Base-by-base conservation (phyloP, 176 grass and related monocot genomes). In the Aegilops umbellulata region DNA sequence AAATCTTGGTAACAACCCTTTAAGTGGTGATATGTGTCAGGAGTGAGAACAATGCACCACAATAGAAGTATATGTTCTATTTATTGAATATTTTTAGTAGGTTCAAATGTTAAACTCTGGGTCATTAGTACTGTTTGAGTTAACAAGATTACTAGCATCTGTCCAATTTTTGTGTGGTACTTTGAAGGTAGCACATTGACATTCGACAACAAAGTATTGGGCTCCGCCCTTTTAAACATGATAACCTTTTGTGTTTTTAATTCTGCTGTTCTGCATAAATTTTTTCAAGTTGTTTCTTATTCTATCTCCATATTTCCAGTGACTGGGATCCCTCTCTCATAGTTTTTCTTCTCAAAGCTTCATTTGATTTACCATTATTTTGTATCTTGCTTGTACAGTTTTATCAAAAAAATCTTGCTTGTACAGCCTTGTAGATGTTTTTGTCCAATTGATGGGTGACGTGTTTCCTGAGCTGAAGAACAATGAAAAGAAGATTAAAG, bases 381-480 rank as follows among this genome's bases (percentile, higher is more conserved):
- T 76, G 49, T 76, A 80, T 70, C 38, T 69, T 60, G 27, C 60
- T 80, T 94, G 64, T 83, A 64, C 88, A 98, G 97, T n/a, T n/a
- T n/a, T n/a, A n/a, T n/a, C n/a, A n/a, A n/a, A n/a, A n/a, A n/a
- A n/a, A 80, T 70, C 38, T 69, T 60, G 27, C 60, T 80, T 94
- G 64, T 83, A 64, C 88, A 98, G 97, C 32, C 97, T 98, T 87
- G 94, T 95, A 73, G 85, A 87, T 84, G 83, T 88, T 89, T 91
- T 95, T 82, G 90, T 94, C 26, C 82, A 85, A 91, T 7, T 95
- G 79, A 94, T 95, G 93, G 84, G 92, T 70, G 92, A 95, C 86
- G 90, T 91, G 53, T 98, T 98, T 69, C 93, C 94, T 64, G 97
- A 98, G 88, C 90, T 98, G n/a, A 90, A 78, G 78, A 38, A 89